A percentile compares a stretch with the other conserved stretches of the same genome.
These are phyloP conservation scores for Claviceps quebecensis DNA, from an alignment of 2,329 filamentous ascomycete genomes.

Conservation along the genomic window DNA sequence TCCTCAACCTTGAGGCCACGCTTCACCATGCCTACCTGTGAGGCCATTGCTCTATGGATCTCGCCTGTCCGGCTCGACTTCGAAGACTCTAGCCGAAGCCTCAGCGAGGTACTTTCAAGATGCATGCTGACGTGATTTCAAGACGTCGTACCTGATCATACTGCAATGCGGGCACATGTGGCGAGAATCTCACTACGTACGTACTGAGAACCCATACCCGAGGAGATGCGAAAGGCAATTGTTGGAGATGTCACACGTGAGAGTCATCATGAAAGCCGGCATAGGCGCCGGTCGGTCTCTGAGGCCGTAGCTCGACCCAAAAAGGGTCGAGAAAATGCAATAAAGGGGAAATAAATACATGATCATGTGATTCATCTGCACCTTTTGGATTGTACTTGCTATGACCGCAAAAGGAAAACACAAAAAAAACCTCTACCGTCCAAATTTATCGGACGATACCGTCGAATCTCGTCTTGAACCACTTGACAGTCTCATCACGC, in stretches of 20 bases:
- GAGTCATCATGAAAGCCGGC: conserved; percentile 43
- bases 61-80: no score
- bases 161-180: not conserved
- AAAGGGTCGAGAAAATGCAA: conserved; percentile 37
- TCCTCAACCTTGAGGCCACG: conserved; percentile 99
- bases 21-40: conserved; percentile 27
- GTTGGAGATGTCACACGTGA: conserved; percentile 20
- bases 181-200: not conserved
- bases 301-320: conserved; percentile 52
- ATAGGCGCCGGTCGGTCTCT: conserved; percentile 57
- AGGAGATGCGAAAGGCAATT: not conserved
- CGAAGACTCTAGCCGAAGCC: no score
- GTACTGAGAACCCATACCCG: not conserved
- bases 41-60: no score
- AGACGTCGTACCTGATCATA: no score
- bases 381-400: conserved; percentile 24
- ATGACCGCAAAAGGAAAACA: conserved; percentile 18
- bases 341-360: conserved; percentile 28
- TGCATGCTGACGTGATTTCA: no score
- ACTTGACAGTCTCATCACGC: conserved; percentile 91
- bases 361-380: conserved; percentile 19
- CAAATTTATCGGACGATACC: conserved; percentile 87
- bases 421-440: not conserved
- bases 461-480: conserved; percentile 86
- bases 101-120: no score